Conservation (phyloP, 306 rosid species). For the Corylus americana region DNA sequence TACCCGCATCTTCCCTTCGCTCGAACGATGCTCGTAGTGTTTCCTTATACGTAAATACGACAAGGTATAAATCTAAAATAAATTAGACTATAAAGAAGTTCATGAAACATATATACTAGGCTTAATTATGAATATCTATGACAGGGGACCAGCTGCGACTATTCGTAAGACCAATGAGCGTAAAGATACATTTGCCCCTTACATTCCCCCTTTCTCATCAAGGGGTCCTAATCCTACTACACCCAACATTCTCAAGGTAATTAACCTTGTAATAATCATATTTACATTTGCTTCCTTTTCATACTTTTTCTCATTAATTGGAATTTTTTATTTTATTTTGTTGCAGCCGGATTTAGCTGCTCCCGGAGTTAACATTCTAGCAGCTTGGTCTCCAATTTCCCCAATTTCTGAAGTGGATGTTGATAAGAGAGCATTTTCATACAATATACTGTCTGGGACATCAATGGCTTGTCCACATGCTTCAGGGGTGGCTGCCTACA, state of each 20-base stretch:
- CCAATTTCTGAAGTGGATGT: not conserved
- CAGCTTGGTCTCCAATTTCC: conserved; percentile 30
- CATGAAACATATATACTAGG: not conserved
- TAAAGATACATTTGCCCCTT: conserved; percentile 26
- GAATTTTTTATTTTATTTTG: not conserved
- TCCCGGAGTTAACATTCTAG: conserved; percentile 30
- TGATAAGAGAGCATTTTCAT: not conserved
- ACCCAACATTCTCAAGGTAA: conserved; percentile 20
- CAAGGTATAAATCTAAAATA: conserved; percentile 13
- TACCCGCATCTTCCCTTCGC: conserved; percentile 34
- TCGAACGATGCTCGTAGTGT: not conserved
- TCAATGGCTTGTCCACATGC: conserved; percentile 25
- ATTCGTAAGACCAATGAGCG: conserved; percentile 28
- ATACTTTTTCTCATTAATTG: not conserved
- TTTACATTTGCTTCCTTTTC: no score
- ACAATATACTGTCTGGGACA: conserved; percentile 24
- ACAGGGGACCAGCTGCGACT: conserved; percentile 29
- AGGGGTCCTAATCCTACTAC: conserved; percentile 33
- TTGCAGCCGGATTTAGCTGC: conserved; percentile 31
- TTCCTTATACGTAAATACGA: conserved; percentile 22
- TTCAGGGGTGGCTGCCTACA: not conserved
- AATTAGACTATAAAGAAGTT: not conserved
- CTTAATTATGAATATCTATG: no score
- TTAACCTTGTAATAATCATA: no score
- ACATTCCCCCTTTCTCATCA: conserved; percentile 27